Percentiles rank a stretch among this genome's conserved stretches.
These are phyloP conservation scores for Kwoniella newhampshirensis DNA, from an alignment of 768 basidiomycete genomes.

Conservation along the genomic window DNA sequence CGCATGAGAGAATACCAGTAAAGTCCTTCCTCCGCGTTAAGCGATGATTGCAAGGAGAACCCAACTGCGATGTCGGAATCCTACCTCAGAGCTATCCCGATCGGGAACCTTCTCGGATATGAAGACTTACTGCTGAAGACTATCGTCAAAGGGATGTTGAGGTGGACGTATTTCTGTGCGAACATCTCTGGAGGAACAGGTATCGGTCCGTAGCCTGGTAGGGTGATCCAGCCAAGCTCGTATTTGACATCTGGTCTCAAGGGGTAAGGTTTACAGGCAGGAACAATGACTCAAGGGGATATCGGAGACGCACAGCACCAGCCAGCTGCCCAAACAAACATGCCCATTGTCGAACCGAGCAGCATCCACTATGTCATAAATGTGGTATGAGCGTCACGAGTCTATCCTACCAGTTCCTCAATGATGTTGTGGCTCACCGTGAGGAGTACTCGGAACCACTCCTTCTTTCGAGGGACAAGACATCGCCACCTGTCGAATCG, in stretches of 20 bases:
- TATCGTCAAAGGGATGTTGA: constrained; percentile 26
- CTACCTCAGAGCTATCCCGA: no score
- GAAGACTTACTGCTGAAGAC: constrained; percentile 22
- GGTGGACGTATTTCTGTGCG: constrained; percentile 14
- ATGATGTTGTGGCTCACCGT: constrained; percentile 23
- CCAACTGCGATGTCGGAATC: no score
- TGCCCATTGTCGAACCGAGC: constrained; percentile 10
- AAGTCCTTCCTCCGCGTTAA: constrained; percentile 38
- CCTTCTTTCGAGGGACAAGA: constrained; percentile 33
- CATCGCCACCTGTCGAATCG: constrained; percentile 37
- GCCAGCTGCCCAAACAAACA: constrained; percentile 30
- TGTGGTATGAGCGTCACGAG: no score
- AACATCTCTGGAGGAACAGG: constrained; percentile 29
- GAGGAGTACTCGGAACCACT: constrained; percentile 39
- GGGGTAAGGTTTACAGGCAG: no score
- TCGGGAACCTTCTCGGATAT: neutral
- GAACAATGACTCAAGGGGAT: no score
- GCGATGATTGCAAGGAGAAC: constrained; percentile 28
- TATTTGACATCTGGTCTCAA: constrained; percentile 36
- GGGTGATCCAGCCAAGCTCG: constrained; percentile 26
- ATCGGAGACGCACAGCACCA: constrained; percentile 25
- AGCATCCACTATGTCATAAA: constrained; percentile 34
- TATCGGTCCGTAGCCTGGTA: constrained; percentile 23
- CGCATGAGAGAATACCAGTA: constrained; percentile 45
- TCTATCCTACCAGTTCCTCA: no score